phyloP scores from a whole-genome alignment of 2,329 filamentous ascomycete species.

The Rosellinia necatrix region DNA sequence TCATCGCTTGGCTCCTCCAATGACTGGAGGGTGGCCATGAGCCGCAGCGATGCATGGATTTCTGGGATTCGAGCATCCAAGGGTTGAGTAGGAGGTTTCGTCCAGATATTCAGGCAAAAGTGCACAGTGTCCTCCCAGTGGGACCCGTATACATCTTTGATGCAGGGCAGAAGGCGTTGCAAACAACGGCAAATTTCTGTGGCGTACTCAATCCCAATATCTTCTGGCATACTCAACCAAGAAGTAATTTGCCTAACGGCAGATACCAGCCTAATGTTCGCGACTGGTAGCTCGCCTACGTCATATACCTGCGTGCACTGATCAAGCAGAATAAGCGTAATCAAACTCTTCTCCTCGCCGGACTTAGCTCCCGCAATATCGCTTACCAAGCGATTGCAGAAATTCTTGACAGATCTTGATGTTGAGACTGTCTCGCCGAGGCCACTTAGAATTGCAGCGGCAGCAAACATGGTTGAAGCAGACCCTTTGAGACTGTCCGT shows the following conservation, averaged over 20 bases:
- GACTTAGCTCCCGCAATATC: conserved; percentile 59
- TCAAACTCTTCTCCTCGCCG: conserved; percentile 50
- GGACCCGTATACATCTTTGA: conserved; percentile 83
- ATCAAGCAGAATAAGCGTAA: conserved; percentile 59
- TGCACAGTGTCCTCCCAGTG: conserved; percentile 76
- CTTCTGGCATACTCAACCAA: conserved; percentile 64
- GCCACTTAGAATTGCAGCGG: conserved; percentile 56
- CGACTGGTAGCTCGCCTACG: conserved; percentile 57
- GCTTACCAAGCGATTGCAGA: conserved; percentile 65
- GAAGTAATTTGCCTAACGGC: conserved; percentile 77
- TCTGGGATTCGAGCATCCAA: conserved; percentile 61
- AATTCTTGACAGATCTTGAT: conserved; percentile 55
- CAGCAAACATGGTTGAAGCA: conserved; percentile 52
- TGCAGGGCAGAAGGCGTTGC: conserved; percentile 68
- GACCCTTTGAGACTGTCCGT: conserved; percentile 53
- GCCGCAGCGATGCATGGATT: conserved; percentile 72
- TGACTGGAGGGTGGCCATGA: conserved; percentile 66
- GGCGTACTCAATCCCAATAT: conserved; percentile 50
- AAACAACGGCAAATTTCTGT: conserved; percentile 61
- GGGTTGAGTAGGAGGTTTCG: conserved; percentile 47
- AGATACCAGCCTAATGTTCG: conserved; percentile 76
- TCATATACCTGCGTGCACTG: conserved; percentile 58
- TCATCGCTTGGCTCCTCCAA: conserved; percentile 84
- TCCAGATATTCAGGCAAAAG: conserved; percentile 64
- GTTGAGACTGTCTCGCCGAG: conserved; percentile 55